Conservation (phyloP, 192 early-diverging fungal species). For the Gaertneriomyces semiglobifer region DNA sequence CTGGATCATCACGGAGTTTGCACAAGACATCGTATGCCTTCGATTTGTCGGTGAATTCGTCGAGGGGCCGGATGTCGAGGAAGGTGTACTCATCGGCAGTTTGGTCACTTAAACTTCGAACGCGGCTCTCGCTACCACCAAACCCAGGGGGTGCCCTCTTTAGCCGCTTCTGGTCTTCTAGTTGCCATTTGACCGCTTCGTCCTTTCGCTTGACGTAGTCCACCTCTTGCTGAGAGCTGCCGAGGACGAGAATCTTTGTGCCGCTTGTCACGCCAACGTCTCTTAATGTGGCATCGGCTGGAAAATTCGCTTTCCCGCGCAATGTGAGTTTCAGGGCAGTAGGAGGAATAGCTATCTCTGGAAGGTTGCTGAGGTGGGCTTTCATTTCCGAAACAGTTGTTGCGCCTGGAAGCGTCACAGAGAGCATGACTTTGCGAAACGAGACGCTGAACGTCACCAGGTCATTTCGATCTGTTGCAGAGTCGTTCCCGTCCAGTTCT, state of each 20-base stretch:
- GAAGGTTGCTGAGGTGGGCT: constrained; percentile 27
- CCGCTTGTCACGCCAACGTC: constrained; percentile 24
- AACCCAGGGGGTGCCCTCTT: constrained; percentile 15
- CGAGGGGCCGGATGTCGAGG: constrained; percentile 52
- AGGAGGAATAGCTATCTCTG: constrained; percentile 34
- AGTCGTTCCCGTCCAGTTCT: too few relatives aligned
- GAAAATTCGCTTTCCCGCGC: constrained; percentile 35
- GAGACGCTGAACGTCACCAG: constrained; percentile 10
- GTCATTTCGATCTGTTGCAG: not conserved
- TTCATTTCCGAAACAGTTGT: constrained; percentile 44
- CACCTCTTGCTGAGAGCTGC: constrained; percentile 41
- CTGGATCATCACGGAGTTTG: constrained; percentile 64
- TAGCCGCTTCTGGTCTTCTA: not conserved
- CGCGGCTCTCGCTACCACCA: not conserved
- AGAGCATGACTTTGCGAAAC: constrained; percentile 15
- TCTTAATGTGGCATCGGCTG: constrained; percentile 27
- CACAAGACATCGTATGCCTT: constrained; percentile 59
- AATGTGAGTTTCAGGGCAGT: constrained; percentile 54
- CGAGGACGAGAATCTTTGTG: constrained; percentile 55
- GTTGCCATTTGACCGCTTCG: constrained; percentile 14
- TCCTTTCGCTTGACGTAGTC: constrained; percentile 14
- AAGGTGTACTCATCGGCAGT: constrained; percentile 49
- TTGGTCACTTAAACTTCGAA: constrained; percentile 20
- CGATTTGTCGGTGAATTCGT: constrained; percentile 48
- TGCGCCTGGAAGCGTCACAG: constrained; percentile 19